Conservation (phyloP, 768 basidiomycete species). For the Hypholoma sublateritium region DNA sequence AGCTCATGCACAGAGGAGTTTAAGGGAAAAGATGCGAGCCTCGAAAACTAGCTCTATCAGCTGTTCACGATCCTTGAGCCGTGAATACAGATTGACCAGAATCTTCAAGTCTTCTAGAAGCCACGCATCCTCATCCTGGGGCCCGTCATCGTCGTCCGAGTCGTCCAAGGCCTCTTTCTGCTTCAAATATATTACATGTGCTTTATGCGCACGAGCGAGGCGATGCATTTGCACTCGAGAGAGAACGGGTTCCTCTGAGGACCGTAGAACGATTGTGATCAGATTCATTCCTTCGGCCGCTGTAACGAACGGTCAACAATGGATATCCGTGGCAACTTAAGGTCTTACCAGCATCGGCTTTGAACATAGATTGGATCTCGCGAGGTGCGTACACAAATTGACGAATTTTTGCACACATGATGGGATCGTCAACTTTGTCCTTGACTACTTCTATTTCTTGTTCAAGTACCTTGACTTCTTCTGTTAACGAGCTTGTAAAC, state of each 20-base stretch:
- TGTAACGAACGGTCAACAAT: conserved; percentile 21
- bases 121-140: conserved; percentile 95
- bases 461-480: conserved; percentile 83
- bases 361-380: conserved; percentile 84
- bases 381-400: conserved; percentile 84
- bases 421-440: conserved; percentile 85
- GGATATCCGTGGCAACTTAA: no score
- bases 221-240: conserved; percentile 78
- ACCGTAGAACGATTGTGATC: conserved; percentile 76
- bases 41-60: conserved; percentile 93
- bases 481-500: conserved; percentile 90
- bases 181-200: conserved; percentile 73
- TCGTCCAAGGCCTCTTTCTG: conserved; percentile 62
- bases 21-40: conserved; percentile 41
- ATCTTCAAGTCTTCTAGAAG: conserved; percentile 88
- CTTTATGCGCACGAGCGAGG: conserved; percentile 74
- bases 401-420: conserved; percentile 85
- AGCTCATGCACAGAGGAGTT: background rate
- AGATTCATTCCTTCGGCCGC: conserved; percentile 72
- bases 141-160: conserved; percentile 93
- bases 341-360: conserved; percentile 72
- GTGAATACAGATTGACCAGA: conserved; percentile 74
- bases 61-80: conserved; percentile 86
- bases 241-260: conserved; percentile 72
- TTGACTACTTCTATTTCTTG: conserved; percentile 87